Evolutionary conservation across 2,329 filamentous ascomycete species (phyloP).

Genomic region (Passalora sequoiae): DNA sequence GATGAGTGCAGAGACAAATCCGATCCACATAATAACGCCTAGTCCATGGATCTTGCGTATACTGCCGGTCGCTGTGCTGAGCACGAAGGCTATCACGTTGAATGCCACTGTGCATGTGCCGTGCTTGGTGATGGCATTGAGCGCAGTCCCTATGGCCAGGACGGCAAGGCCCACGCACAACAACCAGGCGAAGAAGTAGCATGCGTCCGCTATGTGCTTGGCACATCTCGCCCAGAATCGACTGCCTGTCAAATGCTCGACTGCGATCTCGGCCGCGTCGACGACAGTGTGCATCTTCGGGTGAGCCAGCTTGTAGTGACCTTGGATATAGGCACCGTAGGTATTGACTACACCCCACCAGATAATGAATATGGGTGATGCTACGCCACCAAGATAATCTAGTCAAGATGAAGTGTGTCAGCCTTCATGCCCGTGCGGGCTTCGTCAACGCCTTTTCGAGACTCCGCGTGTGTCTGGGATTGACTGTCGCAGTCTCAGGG

Average conservation of each 20-base stretch:
- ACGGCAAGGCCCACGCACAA: constrained; percentile 13
- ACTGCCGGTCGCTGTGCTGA: constrained; percentile 8
- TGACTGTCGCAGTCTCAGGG: too few species aligned
- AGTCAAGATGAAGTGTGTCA: too few species aligned
- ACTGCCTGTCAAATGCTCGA: constrained; percentile 5
- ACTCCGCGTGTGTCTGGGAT: too few species aligned
- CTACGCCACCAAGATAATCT: constrained; percentile 18
- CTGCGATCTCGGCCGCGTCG: constrained; percentile 16
- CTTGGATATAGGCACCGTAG: constrained; percentile 16
- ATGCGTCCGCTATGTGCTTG: constrained; percentile 6
- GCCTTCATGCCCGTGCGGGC: too few species aligned
- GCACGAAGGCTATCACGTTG: constrained; percentile 11
- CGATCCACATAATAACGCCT: constrained; percentile 26
- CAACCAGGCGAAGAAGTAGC: constrained; percentile 13
- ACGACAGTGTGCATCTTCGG: constrained; percentile 19
- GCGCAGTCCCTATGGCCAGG: constrained; percentile 9
- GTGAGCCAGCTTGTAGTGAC: constrained; percentile 19
- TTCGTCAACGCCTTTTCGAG: too few species aligned
- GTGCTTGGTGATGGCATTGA: constrained; percentile 16
- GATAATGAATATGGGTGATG: constrained; percentile 16
- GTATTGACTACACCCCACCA: constrained; percentile 19
- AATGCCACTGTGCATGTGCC: constrained; percentile 13
- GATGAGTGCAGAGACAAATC: constrained; percentile 52
- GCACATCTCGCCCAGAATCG: constrained; percentile 4
- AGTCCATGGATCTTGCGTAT: constrained; percentile 17